Conservation (phyloP, 306 rosid genomes). For the Nissolia schottii region DNA sequence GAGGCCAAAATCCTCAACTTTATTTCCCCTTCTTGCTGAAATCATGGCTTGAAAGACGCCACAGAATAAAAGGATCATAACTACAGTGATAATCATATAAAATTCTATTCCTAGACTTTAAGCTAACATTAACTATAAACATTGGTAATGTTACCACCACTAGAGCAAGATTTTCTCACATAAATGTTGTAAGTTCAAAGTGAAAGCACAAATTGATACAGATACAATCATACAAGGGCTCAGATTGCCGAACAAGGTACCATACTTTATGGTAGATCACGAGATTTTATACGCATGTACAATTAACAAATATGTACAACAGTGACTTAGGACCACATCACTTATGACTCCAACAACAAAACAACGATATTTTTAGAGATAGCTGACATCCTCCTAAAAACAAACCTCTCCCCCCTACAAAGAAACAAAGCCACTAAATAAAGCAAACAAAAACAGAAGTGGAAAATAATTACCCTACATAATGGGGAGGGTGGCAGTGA, state of each 20-base stretch:
- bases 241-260: not conserved
- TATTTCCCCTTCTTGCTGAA: not conserved
- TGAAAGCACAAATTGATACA: not conserved
- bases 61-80: not conserved
- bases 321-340: not conserved
- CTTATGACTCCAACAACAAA: conserved; percentile 9
- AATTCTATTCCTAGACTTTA: not conserved
- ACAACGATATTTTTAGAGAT: conserved; percentile 1
- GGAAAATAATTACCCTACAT: conserved; percentile 11
- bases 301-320: conserved; percentile 35
- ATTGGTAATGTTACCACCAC: not conserved
- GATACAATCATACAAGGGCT: too few species aligned
- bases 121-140: not conserved
- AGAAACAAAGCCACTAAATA: conserved; percentile 1
- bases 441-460: conserved; percentile 2
- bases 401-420: not conserved
- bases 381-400: conserved; percentile 4
- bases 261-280: conserved; percentile 10
- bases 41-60: not conserved
- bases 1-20: too few species aligned
- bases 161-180: not conserved
- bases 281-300: conserved; percentile 21
- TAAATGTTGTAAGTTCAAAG: not conserved
- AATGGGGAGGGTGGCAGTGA: not conserved
- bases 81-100: not conserved